Evolutionary conservation across 1,139 yeast genomes (phyloP).

Genomic region (Suhomyces taliae): DNA sequence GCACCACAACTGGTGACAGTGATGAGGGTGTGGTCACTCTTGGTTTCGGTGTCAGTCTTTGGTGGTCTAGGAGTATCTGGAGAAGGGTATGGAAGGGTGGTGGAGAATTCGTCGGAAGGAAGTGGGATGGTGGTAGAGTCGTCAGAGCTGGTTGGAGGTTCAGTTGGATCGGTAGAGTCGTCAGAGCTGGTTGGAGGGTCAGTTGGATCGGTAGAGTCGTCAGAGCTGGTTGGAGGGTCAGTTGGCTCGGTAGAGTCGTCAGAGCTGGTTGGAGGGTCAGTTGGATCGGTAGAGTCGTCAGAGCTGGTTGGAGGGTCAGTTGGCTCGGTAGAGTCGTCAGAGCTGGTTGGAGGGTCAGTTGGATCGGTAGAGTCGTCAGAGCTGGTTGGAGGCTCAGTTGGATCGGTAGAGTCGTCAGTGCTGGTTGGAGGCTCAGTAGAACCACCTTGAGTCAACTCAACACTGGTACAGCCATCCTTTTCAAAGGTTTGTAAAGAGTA

Average conservation of each 20-base stretch:
- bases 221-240: neutral
- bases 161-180: constrained; percentile 3
- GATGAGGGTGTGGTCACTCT: constrained; percentile 11
- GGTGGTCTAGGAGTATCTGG: neutral
- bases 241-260: too few species aligned
- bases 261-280: too few species aligned
- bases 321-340: too few species aligned
- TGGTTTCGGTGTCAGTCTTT: constrained; percentile 8
- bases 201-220: constrained; percentile 1
- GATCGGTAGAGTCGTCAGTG: neutral
- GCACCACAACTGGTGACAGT: constrained; percentile 17
- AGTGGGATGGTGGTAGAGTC: too few species aligned
- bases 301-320: neutral
- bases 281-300: constrained; percentile 1
- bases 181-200: neutral
- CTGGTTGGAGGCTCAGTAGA: constrained; percentile 1
- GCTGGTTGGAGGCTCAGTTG: constrained; percentile 6
- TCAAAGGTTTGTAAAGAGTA: constrained; percentile 13
- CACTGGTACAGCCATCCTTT: constrained; percentile 17
- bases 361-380: too few species aligned
- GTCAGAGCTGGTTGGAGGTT: constrained; percentile 3
- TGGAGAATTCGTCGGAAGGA: too few species aligned
- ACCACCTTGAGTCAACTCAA: constrained; percentile 14
- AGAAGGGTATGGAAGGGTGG: constrained; percentile 9
- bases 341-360: constrained; percentile 6